Base-by-base conservation (phyloP, 2,329 filamentous ascomycete genomes). In the Blastomyces gilchristii region DNA sequence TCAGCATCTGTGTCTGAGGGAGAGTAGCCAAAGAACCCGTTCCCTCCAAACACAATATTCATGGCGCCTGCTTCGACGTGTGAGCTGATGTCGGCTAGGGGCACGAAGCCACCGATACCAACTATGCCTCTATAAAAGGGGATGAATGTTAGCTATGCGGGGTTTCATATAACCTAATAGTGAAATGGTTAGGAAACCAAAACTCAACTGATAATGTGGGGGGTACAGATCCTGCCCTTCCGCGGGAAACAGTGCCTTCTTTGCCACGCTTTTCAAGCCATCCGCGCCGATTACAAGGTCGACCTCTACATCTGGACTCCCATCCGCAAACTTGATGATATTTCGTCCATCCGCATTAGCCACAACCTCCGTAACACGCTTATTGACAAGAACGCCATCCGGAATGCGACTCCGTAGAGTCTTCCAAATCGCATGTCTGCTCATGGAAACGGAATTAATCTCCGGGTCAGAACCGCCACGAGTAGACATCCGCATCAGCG, bases 11-110 rank as follows among this genome's bases (percentile, higher is more conserved):
- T 73, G 8, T 68, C 66, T 16, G 72, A 68, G 59, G 74, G 77
- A 34, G 76, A 75, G 67, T 81, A 82, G 1, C 80, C 80, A 65
- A 82, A 82, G 67, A 81, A 82, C 0, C 80, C 80, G 60, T 79
- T 80, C 0, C 76, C 72, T 1, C 80, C 79, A 63, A 80, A 80
- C 0, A 76, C 70, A 54, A 81, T 72, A 49, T 72, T 73, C 74
- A 80, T 78, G 0, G 71, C 70, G 5, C 74, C 75, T 22, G 71
- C 63, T 12, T 76, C 71, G 22, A 80, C 68, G 2, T 72, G 62
- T 0, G 63, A 56, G 45, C 67, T 67, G 18, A 76, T 63, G 49
- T 70, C 65, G 3, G 67, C 64, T 0, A 68, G 64, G n/a, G 73
- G 70, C 37, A 79, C 65, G 63, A 81, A 79, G 14, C 79, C 78